Evolutionary conservation across 768 basidiomycete genomes (phyloP).

Genomic region (Russula abietina): DNA sequence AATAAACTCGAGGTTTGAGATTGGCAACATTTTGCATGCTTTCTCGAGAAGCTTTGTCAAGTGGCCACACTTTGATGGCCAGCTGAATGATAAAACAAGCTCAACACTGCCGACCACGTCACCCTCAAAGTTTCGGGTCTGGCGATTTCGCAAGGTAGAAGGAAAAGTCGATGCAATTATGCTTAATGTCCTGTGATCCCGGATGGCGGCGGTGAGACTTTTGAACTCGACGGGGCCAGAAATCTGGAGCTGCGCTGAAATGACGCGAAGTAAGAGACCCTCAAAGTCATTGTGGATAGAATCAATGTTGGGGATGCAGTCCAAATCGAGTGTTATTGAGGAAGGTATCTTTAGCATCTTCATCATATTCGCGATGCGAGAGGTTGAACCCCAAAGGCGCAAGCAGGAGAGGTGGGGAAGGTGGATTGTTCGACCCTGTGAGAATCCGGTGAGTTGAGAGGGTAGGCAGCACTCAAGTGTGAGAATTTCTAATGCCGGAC

Average conservation of each 20-base stretch:
- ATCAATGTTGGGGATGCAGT: neutral
- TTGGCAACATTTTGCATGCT: too few species aligned
- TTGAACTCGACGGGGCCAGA: neutral
- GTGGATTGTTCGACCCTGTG: neutral
- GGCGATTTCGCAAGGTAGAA: neutral
- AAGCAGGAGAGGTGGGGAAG: constrained; percentile 6
- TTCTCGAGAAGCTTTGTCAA: neutral
- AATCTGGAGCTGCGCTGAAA: constrained; percentile 2
- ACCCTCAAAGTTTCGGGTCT: neutral
- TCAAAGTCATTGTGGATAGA: too few species aligned
- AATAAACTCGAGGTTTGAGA: too few species aligned
- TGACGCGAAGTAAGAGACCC: neutral
- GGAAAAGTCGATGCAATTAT: neutral
- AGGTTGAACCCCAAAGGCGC: neutral
- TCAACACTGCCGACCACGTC: neutral
- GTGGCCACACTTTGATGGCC: neutral
- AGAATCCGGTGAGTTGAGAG: neutral
- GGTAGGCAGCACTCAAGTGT: too few species aligned
- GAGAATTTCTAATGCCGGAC: too few species aligned
- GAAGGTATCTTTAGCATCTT: neutral
- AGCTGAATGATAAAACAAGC: too few species aligned
- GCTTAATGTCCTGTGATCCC: neutral
- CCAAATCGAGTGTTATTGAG: neutral
- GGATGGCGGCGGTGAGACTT: neutral
- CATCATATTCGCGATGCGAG: neutral